A percentile compares a stretch with the other conserved stretches of the same genome.
These are phyloP conservation scores for Cytospora piceicola DNA, from an alignment of 2,329 filamentous ascomycete species.

Conservation along the genomic window DNA sequence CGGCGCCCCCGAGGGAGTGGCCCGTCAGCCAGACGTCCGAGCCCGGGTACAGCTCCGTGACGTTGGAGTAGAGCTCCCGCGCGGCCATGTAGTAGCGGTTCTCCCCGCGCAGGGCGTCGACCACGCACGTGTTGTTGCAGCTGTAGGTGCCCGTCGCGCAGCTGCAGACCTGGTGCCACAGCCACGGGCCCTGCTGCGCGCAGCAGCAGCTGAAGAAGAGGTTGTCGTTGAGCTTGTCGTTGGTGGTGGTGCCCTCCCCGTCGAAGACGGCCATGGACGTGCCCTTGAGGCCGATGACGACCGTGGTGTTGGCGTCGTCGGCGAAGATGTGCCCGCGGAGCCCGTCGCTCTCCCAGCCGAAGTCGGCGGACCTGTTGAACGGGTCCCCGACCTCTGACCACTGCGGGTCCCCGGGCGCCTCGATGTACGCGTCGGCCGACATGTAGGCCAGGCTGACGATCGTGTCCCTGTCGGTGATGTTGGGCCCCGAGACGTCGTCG, in stretches of 20 bases:
- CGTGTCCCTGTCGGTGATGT: conserved; percentile 83
- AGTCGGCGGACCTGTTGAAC: conserved; percentile 86
- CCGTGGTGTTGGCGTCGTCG: conserved; percentile 80
- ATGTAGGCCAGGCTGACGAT: conserved; percentile 85
- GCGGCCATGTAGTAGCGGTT: conserved; percentile 91
- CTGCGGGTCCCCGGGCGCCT: conserved; percentile 70
- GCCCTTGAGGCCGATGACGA: conserved; percentile 92
- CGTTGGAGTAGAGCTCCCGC: conserved; percentile 88
- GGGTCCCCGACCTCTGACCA: conserved; percentile 81
- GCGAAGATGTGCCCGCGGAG: conserved; percentile 91
- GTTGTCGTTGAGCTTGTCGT: conserved; percentile 98
- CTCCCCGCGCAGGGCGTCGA: conserved; percentile 74
- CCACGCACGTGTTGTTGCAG: conserved; percentile 91
- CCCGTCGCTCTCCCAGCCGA: conserved; percentile 91
- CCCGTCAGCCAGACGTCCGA: conserved; percentile 88
- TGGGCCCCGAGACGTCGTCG: conserved; percentile 77
- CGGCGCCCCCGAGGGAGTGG: conserved; percentile 88
- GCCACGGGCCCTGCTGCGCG: conserved; percentile 85
- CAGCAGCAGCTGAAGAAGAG: conserved; percentile 98
- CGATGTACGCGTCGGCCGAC: conserved; percentile 86
- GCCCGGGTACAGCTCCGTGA: conserved; percentile 83
- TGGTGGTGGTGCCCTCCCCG: conserved; percentile 94
- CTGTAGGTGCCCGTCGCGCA: conserved; percentile 86
- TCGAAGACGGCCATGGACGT: conserved; percentile 91
- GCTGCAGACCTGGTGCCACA: conserved; percentile 91